phyloP scores from a whole-genome alignment of 2,329 filamentous ascomycete species.

The Stagonosporopsis cucurbitacearum region DNA sequence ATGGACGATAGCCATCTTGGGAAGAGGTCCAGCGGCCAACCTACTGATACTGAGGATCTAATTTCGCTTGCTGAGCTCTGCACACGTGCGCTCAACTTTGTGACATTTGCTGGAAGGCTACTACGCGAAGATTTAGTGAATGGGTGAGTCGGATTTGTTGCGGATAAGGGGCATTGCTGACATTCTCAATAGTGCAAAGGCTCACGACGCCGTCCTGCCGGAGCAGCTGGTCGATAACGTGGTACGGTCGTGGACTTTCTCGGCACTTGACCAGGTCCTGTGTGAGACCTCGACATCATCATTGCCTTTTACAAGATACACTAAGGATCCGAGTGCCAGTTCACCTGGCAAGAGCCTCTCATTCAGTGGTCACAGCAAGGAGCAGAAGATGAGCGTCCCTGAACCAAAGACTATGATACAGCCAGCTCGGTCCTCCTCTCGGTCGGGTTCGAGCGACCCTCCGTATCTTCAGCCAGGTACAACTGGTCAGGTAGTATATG shows the following conservation, averaged over 20 bases:
- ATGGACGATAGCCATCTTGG: conserved; percentile 42
- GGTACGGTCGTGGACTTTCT: conserved; percentile 79
- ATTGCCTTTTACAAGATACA: conserved; percentile 64
- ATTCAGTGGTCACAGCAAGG: conserved; percentile 56
- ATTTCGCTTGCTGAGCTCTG: conserved; percentile 85
- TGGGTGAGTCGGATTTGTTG: conserved; percentile 53
- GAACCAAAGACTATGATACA: conserved; percentile 76
- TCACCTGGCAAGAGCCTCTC: conserved; percentile 58
- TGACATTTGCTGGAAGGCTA: conserved; percentile 78
- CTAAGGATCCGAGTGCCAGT: conserved; percentile 31
- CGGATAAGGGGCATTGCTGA: conserved; percentile 21
- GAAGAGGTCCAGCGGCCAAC: conserved; percentile 26
- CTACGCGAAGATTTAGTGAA: conserved; percentile 78
- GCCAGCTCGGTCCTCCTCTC: conserved; percentile 68
- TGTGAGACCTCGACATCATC: conserved; percentile 75
- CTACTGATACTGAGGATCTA: conserved; percentile 74
- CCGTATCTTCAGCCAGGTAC: conserved; percentile 40
- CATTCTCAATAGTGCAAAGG: conserved; percentile 36
- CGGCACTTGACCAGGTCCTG: conserved; percentile 76
- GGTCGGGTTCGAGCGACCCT: conserved; percentile 37
- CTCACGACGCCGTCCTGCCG: conserved; percentile 39
- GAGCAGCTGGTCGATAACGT: conserved; percentile 72
- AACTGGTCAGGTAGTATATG: conserved; percentile 46
- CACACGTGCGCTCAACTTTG: conserved; percentile 80
- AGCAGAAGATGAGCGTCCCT: conserved; percentile 68